Percentiles rank a stretch among this genome's conserved stretches.
Evolutionary conservation across 192 early-diverging fungal species (phyloP).

Genomic region (Martensiomyces pterosporus): DNA sequence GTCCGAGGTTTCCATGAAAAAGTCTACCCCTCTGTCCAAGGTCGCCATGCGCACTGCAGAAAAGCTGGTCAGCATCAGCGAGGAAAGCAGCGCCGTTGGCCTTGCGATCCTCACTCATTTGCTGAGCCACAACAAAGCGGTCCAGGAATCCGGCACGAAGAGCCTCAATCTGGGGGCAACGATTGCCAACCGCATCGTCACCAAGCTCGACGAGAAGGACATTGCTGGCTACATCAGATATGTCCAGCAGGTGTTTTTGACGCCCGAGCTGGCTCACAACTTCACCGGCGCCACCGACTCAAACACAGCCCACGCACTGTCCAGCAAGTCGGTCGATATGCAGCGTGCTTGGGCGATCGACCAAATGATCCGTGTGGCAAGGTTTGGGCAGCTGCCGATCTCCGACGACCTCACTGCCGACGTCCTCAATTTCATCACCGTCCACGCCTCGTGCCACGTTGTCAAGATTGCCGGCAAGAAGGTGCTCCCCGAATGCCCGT

Average conservation of each 20-base stretch:
- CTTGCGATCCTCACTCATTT: conserved; percentile 78
- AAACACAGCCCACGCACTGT: conserved; percentile 24
- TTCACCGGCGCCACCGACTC: conserved; percentile 32
- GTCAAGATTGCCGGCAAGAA: conserved; percentile 46
- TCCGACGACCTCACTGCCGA: conserved; percentile 66
- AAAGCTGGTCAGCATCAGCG: conserved; percentile 51
- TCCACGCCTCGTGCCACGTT: conserved; percentile 70
- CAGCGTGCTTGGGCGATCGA: conserved; percentile 77
- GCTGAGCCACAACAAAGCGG: conserved; percentile 63
- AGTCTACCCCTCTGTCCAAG: conserved; percentile 72
- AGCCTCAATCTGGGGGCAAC: conserved; percentile 63
- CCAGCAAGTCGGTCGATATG: conserved; percentile 37
- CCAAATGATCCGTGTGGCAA: conserved; percentile 74
- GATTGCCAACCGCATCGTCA: conserved; percentile 74
- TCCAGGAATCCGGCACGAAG: conserved; percentile 56
- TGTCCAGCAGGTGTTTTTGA: conserved; percentile 65
- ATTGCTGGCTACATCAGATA: conserved; percentile 70
- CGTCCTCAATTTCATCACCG: conserved; percentile 64
- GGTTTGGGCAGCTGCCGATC: conserved; percentile 69
- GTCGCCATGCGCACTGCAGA: conserved; percentile 54
- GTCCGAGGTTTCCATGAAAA: conserved; percentile 73
- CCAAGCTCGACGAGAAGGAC: conserved; percentile 62
- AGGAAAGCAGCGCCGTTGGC: conserved; percentile 64
- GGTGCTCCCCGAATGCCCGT: conserved; percentile 38
- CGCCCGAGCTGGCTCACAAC: conserved; percentile 28